Base-by-base conservation (phyloP, 169 alveolate genomes). In the Cyclospora cayetanensis region DNA sequence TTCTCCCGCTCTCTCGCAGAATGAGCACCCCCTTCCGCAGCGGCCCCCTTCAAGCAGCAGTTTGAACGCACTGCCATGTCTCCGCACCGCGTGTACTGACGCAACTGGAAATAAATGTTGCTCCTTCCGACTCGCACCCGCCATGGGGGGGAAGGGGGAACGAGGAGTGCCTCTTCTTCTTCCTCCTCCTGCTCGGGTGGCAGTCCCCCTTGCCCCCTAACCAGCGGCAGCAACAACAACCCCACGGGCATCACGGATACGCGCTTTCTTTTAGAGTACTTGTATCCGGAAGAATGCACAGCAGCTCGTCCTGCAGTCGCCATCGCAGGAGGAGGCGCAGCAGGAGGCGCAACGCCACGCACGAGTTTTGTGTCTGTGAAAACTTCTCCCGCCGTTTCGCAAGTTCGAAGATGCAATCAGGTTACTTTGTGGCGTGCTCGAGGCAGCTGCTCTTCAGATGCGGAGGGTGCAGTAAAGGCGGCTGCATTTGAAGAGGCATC, bases 201-300 rank as follows among this genome's bases (percentile, higher is more conserved):
- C 86, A 76, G 27, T 20, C 27, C 46, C 86, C 22, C 52, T 50
- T 29, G 52, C 52, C 22, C 42, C 89, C 27, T 31, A 31, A 31
- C 18, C 89, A 50, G 41, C 1, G 25, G 87, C 87, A 42, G 87
- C 87, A 42, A 12, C 66, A 41, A 66, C 68, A 76, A 52, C n/a
- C 25, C 41, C 60, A 74, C 0, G 25, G 85, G 85, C 52, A 11
- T 25, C 80, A 68, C 15, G 9, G 39, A 35, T 4, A 39, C 85
- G 41, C 63, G 55, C 15, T 22, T 11, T 3, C n/a, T 74, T 22
- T 42, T 74, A 63, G 85, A 74, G 15, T 42, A 74, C 7, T 63
- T 74, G 4, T 74, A 74, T 22, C 85, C 85, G 0, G 85, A 74
- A 12, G 85, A 74, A 37, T 42, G 80, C 52, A 43, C 80, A 68